Evolutionary conservation across 306 rosid genomes (phyloP).

Genomic region (Purshia tridentata): DNA sequence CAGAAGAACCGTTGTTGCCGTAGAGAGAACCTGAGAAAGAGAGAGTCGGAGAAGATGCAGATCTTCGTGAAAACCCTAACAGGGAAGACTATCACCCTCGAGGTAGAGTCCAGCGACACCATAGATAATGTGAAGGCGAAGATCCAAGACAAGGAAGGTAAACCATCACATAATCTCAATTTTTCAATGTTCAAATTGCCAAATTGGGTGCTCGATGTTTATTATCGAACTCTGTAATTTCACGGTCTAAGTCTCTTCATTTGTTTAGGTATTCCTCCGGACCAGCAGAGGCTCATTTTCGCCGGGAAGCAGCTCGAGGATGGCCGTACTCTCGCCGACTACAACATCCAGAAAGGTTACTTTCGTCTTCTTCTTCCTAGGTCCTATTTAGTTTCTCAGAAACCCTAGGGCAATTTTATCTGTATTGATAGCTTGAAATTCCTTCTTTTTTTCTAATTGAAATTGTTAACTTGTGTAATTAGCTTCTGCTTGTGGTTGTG

Average conservation of each 20-base stretch:
- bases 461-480: too few relatives aligned
- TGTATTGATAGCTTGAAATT: not conserved
- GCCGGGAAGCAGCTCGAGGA: conserved; percentile 98
- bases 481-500: not conserved
- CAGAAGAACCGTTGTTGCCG: not conserved
- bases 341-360: conserved; percentile 92
- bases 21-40: conserved; percentile 5
- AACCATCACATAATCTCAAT: not conserved
- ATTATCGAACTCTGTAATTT: not conserved
- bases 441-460: too few relatives aligned
- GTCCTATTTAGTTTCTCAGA: not conserved
- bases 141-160: conserved; percentile 98
- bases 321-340: conserved; percentile 97
- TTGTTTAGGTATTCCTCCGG: conserved; percentile 82
- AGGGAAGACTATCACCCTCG: conserved; percentile 98
- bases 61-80: conserved; percentile 98
- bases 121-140: conserved; percentile 90
- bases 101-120: conserved; percentile 95
- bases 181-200: not conserved
- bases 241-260: not conserved
- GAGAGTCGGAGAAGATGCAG: conserved; percentile 56
- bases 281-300: conserved; percentile 92
- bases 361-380: not conserved
- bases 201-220: not conserved
- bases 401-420: not conserved